These are phyloP conservation scores for Rhodotorula babjevae DNA, from an alignment of 768 basidiomycete species.

Conservation along the genomic window DNA sequence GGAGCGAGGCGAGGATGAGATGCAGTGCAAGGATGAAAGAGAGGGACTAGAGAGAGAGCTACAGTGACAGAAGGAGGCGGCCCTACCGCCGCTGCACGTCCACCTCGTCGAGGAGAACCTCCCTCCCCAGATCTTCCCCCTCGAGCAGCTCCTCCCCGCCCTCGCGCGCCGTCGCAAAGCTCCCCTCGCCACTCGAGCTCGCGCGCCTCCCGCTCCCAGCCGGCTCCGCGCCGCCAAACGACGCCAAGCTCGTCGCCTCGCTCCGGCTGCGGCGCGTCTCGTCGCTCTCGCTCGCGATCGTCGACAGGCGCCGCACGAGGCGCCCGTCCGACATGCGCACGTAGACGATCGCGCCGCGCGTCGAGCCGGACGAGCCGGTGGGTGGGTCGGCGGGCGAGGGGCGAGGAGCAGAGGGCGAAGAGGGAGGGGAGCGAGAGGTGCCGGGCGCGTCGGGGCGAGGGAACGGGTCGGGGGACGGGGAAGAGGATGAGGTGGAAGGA, in stretches of 20 bases:
- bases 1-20: too few species aligned
- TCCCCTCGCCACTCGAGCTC: background rate
- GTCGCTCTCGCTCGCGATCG: constrained; percentile 16
- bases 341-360: constrained; percentile 6
- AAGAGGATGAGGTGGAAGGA: too few species aligned
- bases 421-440: background rate
- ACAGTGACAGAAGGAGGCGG: too few species aligned
- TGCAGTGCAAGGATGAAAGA: background rate
- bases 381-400: background rate
- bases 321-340: constrained; percentile 21
- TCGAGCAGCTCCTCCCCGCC: background rate
- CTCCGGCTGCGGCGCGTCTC: background rate
- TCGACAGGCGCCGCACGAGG: constrained; percentile 19
- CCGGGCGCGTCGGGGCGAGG: background rate
- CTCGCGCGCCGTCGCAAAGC: constrained; percentile 13
- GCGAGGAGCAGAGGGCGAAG: background rate
- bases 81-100: too few species aligned
- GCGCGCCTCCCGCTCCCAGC: background rate
- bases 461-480: background rate
- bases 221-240: too few species aligned
- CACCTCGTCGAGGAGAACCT: background rate
- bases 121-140: background rate
- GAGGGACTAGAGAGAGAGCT: background rate
- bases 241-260: background rate
- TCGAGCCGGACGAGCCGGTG: constrained; percentile 19